A percentile compares a stretch with the other conserved stretches of the same genome.
These are phyloP conservation scores for Solanum arcanum DNA, from an alignment of 257 asterid genomes.

Conservation along the genomic window DNA sequence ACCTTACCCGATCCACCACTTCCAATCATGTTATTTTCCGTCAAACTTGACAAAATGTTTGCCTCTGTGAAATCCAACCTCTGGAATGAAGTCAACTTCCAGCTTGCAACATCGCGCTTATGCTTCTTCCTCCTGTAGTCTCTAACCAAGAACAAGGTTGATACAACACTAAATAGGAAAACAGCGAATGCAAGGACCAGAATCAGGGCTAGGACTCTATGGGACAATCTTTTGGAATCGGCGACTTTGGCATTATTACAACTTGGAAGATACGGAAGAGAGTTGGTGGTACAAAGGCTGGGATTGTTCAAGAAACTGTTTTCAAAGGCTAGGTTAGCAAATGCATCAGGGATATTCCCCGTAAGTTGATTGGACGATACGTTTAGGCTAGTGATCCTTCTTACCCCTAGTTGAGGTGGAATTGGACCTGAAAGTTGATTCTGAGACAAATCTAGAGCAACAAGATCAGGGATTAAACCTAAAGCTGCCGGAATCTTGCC, in stretches of 20 bases:
- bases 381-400: constrained; percentile 49
- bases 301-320: constrained; percentile 56
- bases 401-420: constrained; percentile 45
- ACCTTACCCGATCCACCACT: constrained; percentile 58
- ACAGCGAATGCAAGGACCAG: constrained; percentile 27
- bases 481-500: constrained; percentile 51
- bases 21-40: constrained; percentile 49
- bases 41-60: constrained; percentile 33
- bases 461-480: constrained; percentile 48
- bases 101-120: constrained; percentile 34
- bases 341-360: constrained; percentile 53
- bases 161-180: constrained; percentile 10
- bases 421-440: constrained; percentile 59
- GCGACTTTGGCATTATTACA: constrained; percentile 21
- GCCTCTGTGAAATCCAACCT: constrained; percentile 34
- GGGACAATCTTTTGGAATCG: constrained; percentile 24
- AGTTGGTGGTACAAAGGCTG: constrained; percentile 40
- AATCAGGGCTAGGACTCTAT: constrained; percentile 28
- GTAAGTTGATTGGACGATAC: constrained; percentile 52
- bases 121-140: constrained; percentile 51
- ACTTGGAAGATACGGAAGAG: constrained; percentile 20
- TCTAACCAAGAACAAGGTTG: constrained; percentile 27
- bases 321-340: constrained; percentile 60
- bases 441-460: constrained; percentile 49
- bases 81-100: constrained; percentile 82